Base-by-base conservation (phyloP, 495 filamentous ascomycete genomes). In the Talaromyces nanjingensis region DNA sequence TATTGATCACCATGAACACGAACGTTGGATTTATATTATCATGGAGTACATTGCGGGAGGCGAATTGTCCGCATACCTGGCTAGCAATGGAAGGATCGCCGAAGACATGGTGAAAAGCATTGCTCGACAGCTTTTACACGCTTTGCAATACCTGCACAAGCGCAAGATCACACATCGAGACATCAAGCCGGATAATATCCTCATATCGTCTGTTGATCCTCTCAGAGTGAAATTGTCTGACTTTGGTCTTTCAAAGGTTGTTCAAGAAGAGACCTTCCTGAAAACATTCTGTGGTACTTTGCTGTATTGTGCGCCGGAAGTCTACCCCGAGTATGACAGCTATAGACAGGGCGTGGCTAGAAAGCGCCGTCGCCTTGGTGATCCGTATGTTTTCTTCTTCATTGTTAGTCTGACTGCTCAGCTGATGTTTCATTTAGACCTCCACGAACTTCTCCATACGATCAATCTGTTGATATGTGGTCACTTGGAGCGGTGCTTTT, bases 161-260 rank as follows among this genome's bases (percentile, higher is more conserved):
- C 87, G 86, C 67, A 89, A 86, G 57, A 97, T 98, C 67, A 97
- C 93, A 0, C 94, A 98, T 76, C 89, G 94, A 4, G 94, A 98
- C 74, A 91, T 98, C 69, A 98, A 98, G 72, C 94, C 94, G 0
- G 96, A 98, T 75, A 98, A 98, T 70, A 97, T 98, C 64, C 79
- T 98, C 27, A 89, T 98, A 65, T 76, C 83, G 7, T 88, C 83
- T 1, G 68, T 83, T 1, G 81, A 89, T 16, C 93, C 93, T 0
- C 81, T 94, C 34, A 75, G 82, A 1, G 89, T 97, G 68, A 98
- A 98, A 76, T 79, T 98, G 14, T 96, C 96, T 0, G 94, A 98
- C 70, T 98, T 98, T 77, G 92, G 92, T 2, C 79, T 98, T 11
- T 97, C 96, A 0, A 98, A 98, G 73, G 91, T 92, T 67, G 86